A percentile compares a stretch with the other conserved stretches of the same genome.
phyloP scores from a whole-genome alignment of 495 filamentous ascomycete species.

The Pseudotulostoma volvatum region DNA sequence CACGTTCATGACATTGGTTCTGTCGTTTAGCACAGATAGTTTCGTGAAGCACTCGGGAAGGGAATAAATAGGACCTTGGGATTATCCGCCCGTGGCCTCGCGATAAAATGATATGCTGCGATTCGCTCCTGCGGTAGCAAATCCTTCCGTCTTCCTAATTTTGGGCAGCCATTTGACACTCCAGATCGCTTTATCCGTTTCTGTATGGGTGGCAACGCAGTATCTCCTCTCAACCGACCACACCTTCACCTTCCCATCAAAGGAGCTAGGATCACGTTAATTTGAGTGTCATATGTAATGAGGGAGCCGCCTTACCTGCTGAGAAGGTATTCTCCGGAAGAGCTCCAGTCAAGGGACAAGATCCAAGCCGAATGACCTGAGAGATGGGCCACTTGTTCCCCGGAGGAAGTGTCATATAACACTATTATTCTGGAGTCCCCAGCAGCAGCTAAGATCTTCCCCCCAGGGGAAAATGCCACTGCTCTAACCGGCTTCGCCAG shows the following conservation, averaged over 20 bases:
- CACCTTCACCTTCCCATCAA: slow-evolving; percentile 87
- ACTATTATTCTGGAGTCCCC: slow-evolving; percentile 81
- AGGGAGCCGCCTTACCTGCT: slow-evolving; percentile 70
- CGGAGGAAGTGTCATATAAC: slow-evolving; percentile 78
- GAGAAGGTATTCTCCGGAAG: slow-evolving; percentile 83
- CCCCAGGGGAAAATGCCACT: slow-evolving; percentile 73
- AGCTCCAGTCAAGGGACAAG: slow-evolving; percentile 77
- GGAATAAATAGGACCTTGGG: too few species aligned
- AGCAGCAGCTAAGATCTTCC: slow-evolving; percentile 75
- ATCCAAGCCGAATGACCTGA: slow-evolving; percentile 72
- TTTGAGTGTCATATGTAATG: too few species aligned
- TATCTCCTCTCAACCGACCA: slow-evolving; percentile 70
- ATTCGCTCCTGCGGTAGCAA: slow-evolving; percentile 71
- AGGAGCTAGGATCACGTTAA: too few species aligned
- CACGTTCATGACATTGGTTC: too few species aligned
- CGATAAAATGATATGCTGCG: slow-evolving; percentile 74
- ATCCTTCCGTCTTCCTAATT: slow-evolving; percentile 58
- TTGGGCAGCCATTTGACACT: slow-evolving; percentile 78
- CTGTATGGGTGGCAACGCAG: slow-evolving; percentile 87
- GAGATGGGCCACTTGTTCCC: slow-evolving; percentile 80
- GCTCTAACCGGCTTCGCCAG: slow-evolving; percentile 69
- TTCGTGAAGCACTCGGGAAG: too few species aligned
- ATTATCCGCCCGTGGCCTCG: slow-evolving; percentile 64
- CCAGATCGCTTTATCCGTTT: slow-evolving; percentile 79
- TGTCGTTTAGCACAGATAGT: too few species aligned